Percentiles rank a stretch among this genome's conserved stretches.
Conservation (phyloP, 2,329 filamentous ascomycete species). For the Pleomassaria siparia region DNA sequence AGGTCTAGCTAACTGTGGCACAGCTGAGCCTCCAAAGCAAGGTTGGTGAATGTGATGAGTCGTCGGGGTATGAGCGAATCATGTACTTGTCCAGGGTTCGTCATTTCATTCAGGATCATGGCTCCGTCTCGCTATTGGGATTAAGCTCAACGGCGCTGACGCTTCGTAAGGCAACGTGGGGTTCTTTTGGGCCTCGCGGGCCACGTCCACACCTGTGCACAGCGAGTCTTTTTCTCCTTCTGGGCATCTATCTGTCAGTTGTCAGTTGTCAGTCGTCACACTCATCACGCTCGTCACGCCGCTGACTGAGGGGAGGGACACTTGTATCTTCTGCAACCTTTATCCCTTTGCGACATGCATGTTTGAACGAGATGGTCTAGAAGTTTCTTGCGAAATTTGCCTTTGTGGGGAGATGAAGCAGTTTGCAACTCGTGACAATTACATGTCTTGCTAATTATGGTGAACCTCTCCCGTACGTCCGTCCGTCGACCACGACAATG, state of each 20-base stretch:
- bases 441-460: constrained; percentile 3
- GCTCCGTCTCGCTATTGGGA: constrained; percentile 14
- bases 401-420: not conserved
- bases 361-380: not conserved
- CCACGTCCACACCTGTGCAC: constrained; percentile 1
- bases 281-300: constrained; percentile 5
- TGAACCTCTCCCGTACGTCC: constrained; percentile 1
- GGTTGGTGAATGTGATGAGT: constrained; percentile 13
- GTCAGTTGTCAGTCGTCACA: not conserved
- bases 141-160: constrained; percentile 12
- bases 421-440: constrained; percentile 2
- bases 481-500: not conserved
- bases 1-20: constrained; percentile 10
- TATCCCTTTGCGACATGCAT: too few relatives aligned
- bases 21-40: constrained; percentile 7
- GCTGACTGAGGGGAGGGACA: constrained; percentile 3
- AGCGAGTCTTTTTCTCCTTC: constrained; percentile 9
- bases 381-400: not conserved
- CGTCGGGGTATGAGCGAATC: constrained; percentile 14
- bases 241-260: constrained; percentile 4
- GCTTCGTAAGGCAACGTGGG: constrained; percentile 7
- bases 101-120: constrained; percentile 10
- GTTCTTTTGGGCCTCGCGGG: constrained; percentile 7
- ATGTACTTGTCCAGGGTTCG: constrained; percentile 7
- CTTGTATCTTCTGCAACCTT: not conserved